These are phyloP conservation scores for Scutellaria minor DNA, from an alignment of 257 asterid species.

Conservation along the genomic window DNA sequence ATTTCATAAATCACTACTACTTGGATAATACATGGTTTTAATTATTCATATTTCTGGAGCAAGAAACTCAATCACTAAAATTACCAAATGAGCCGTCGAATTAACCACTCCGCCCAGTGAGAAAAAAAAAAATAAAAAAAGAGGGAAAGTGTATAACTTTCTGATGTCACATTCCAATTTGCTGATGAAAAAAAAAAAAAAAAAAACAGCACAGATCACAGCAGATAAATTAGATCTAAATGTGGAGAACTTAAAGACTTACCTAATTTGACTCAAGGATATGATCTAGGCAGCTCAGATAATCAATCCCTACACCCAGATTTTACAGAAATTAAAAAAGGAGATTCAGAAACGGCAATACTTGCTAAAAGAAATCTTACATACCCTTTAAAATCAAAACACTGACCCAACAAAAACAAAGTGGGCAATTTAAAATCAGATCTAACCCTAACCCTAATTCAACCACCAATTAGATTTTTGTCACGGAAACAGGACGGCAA, in stretches of 20 bases:
- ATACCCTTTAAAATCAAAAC: slow-evolving; percentile 22
- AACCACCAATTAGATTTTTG: slow-evolving; percentile 35
- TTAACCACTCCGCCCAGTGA: slow-evolving; percentile 14
- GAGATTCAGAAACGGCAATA: slow-evolving; percentile 9
- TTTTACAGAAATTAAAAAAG: slow-evolving; percentile 26
- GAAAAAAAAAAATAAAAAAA: not conserved
- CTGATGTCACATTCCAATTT: slow-evolving; percentile 1
- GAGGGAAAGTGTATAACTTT: not conserved
- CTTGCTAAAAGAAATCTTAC: not conserved
- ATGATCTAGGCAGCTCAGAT: slow-evolving; percentile 36
- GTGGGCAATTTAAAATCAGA: slow-evolving; percentile 35
- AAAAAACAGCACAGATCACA: slow-evolving; percentile 23
- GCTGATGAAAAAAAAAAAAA: not conserved
- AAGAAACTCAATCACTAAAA: not conserved
- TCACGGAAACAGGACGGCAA: slow-evolving; percentile 28
- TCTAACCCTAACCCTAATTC: slow-evolving; percentile 55
- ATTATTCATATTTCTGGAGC: slow-evolving; percentile 18
- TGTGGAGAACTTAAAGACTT: slow-evolving; percentile 15
- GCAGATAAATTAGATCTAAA: slow-evolving; percentile 22
- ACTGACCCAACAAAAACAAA: not conserved
- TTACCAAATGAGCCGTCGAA: slow-evolving; percentile 17
- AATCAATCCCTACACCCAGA: slow-evolving; percentile 34
- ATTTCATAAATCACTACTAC: not conserved
- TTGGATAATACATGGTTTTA: not conserved
- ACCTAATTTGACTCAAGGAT: slow-evolving; percentile 29